Base-by-base conservation (phyloP, 331 rosid species). In the Saraca asoca region DNA sequence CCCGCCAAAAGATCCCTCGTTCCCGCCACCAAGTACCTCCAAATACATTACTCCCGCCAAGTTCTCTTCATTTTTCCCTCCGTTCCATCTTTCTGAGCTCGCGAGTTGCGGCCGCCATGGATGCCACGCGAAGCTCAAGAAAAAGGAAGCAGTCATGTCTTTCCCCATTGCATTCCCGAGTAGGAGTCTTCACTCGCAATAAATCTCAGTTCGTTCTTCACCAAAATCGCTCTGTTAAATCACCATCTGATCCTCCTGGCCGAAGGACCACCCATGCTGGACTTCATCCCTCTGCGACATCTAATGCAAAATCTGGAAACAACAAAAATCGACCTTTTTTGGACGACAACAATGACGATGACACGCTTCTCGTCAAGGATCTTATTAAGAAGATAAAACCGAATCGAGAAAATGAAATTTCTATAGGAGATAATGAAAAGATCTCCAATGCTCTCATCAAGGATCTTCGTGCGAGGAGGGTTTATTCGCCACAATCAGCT, bases 401-500 rank as follows among this genome's bases (percentile, higher is more conserved):
- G 55, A 29, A 11, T 7, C 29, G 7, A 31, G 55, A 45, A 43
- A n/a, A 12, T 3, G 55, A 45, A 43, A n/a, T 12, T 3, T 37
- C 83, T 0, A 2, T 37, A 37, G 50, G 7, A 5, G 78, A 29
- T 37, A 66, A 51, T 5, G 59, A 2, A 6, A 64, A 82, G 7
- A 62, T 38, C 7, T 24, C 77, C 41, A 31, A 7, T 18, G 8
- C 6, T 58, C 61, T 52, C 16, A 70, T 79, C 4, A 89, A 87
- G 77, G 96, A 92, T 64, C 88, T 92, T 56, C 98, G 98, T 1
- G 31, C 75, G 16, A 80, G 80, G 58, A 78, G 96, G 34, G 83
- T 92, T 17, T 92, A 82, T 56, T 82, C 95, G 3, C 82, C 81
- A 0, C 79, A 38, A 49, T 64, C 83, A 5, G 16, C 29, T 29